Conservation (phyloP, 306 rosid genomes). For the Cucurbita argyrosperma region DNA sequence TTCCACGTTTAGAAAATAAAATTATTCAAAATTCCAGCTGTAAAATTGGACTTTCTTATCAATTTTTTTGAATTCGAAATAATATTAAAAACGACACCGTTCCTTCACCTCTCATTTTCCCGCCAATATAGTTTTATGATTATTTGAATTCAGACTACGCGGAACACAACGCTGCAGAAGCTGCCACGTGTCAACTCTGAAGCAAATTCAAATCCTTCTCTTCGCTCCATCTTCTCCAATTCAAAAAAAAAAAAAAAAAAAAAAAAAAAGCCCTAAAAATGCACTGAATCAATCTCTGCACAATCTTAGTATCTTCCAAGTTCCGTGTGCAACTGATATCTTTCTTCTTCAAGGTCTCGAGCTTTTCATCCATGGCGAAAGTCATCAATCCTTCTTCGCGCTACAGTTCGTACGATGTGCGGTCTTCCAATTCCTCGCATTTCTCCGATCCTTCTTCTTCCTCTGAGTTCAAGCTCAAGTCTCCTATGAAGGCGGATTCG, state of each 20-base stretch:
- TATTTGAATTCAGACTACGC: conserved; percentile 55
- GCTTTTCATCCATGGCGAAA: conserved; percentile 23
- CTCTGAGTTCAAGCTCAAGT: conserved; percentile 26
- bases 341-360: neutral
- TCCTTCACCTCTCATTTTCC: neutral
- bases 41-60: neutral
- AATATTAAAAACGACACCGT: neutral
- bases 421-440: conserved; percentile 64
- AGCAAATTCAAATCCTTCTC: neutral
- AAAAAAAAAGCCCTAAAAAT: neutral
- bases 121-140: neutral
- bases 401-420: conserved; percentile 62
- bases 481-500: neutral
- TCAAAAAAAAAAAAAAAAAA: neutral
- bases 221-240: neutral
- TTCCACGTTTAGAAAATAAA: neutral
- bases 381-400: conserved; percentile 58
- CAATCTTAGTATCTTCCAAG: neutral
- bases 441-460: conserved; percentile 76
- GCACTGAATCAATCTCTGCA: neutral
- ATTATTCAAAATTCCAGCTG: neutral
- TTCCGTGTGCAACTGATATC: neutral
- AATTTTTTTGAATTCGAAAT: neutral
- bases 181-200: conserved; percentile 36
- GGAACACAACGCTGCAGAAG: neutral